Conservation (phyloP, 2,329 filamentous ascomycete genomes). For the Scleromitrula shiraiana region DNA sequence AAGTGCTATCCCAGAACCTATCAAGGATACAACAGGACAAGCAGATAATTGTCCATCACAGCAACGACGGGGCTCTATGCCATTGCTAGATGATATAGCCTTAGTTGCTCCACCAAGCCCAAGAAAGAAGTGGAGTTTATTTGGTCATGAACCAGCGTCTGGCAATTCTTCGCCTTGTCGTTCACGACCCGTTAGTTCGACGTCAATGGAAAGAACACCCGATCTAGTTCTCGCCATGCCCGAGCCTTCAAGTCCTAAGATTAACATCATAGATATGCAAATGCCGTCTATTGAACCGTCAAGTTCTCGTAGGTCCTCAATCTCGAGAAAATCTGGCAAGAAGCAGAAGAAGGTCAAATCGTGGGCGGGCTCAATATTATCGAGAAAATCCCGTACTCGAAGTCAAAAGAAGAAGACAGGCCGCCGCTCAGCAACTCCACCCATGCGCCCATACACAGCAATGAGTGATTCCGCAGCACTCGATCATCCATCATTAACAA, state of each 20-base stretch:
- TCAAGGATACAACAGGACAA: constrained; percentile 28
- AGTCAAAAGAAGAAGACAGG: constrained; percentile 34
- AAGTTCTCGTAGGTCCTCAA: constrained; percentile 22
- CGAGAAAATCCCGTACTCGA: constrained; percentile 39
- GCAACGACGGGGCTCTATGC: constrained; percentile 50
- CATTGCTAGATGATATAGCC: constrained; percentile 37
- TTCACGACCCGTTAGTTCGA: constrained; percentile 35
- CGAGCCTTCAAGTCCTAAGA: background rate
- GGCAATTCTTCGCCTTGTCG: constrained; percentile 38
- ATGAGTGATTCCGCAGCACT: constrained; percentile 21
- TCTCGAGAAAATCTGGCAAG: constrained; percentile 33
- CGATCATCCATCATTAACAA: constrained; percentile 13
- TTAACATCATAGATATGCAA: constrained; percentile 14
- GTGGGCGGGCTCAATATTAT: constrained; percentile 45
- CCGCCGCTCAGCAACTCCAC: constrained; percentile 37
- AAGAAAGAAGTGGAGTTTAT: constrained; percentile 30
- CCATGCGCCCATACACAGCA: constrained; percentile 28
- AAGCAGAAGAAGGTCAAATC: constrained; percentile 68
- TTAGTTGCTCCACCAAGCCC: constrained; percentile 27
- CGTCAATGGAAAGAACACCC: constrained; percentile 31
- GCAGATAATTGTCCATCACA: constrained; percentile 28
- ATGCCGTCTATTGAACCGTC: constrained; percentile 21
- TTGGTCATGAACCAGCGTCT: constrained; percentile 23
- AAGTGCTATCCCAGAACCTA: constrained; percentile 52
- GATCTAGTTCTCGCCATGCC: constrained; percentile 10